A percentile compares a stretch with the other conserved stretches of the same genome.
Evolutionary conservation across 192 early-diverging fungal genomes (phyloP).

Genomic region (Dissophora globulifera): DNA sequence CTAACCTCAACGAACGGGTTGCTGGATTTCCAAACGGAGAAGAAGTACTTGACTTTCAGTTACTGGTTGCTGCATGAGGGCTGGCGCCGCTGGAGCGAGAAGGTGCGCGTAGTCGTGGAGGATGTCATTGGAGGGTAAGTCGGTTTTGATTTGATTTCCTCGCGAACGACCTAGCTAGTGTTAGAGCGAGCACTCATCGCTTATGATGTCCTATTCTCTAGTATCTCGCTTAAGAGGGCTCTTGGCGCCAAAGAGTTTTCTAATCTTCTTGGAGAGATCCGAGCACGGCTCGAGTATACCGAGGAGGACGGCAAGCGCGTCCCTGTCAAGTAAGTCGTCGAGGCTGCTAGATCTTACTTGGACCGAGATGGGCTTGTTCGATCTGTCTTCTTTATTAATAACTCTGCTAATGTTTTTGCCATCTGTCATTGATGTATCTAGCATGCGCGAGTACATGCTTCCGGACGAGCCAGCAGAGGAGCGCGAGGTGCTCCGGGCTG

Average conservation of each 20-base stretch:
- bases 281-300: conserved; percentile 65
- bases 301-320: conserved; percentile 39
- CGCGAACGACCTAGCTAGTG: neutral
- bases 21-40: conserved; percentile 69
- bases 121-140: conserved; percentile 67
- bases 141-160: neutral
- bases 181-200: no score
- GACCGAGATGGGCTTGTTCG: neutral
- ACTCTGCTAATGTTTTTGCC: no score
- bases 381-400: no score
- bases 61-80: conserved; percentile 95
- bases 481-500: conserved; percentile 67
- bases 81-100: conserved; percentile 77
- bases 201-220: no score
- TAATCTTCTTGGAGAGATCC: conserved; percentile 64
- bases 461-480: conserved; percentile 71
- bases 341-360: neutral
- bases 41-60: conserved; percentile 87
- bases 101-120: conserved; percentile 75
- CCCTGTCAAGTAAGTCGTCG: conserved; percentile 40
- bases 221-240: conserved; percentile 72
- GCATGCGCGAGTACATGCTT: conserved; percentile 69
- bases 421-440: conserved; percentile 28
- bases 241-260: conserved; percentile 70
- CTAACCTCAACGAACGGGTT: conserved; percentile 47